Evolutionary conservation across 2,329 filamentous ascomycete genomes (phyloP).

Genomic region (Colletotrichum gigasporum): DNA sequence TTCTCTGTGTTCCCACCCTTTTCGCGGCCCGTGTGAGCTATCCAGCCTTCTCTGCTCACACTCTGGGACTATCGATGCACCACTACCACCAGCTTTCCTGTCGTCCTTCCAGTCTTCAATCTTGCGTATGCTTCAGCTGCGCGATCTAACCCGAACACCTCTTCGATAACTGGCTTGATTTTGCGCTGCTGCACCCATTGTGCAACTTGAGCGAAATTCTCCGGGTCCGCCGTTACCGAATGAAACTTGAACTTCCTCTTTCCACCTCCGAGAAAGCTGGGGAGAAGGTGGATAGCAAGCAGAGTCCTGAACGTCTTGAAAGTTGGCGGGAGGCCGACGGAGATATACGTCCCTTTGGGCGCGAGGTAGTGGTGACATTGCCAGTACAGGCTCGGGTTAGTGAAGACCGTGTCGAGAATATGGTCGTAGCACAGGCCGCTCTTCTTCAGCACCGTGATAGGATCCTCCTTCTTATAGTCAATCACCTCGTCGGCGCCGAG

Average conservation of each 20-base stretch:
- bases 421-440: conserved; percentile 34
- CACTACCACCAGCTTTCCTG: not conserved
- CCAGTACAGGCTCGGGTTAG: conserved; percentile 59
- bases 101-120: conserved; percentile 50
- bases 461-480: conserved; percentile 41
- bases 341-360: conserved; percentile 56
- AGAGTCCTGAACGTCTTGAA: conserved; percentile 36
- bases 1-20: no score
- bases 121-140: conserved; percentile 64
- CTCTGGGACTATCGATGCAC: not conserved
- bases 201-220: conserved; percentile 60
- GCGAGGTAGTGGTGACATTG: conserved; percentile 59
- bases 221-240: conserved; percentile 47
- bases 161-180: conserved; percentile 65
- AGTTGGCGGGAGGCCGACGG: conserved; percentile 54
- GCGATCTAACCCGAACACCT: conserved; percentile 64
- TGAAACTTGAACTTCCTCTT: conserved; percentile 53
- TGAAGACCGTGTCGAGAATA: conserved; percentile 39
- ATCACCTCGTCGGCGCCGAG: conserved; percentile 49
- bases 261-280: conserved; percentile 48
- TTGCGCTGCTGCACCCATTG: conserved; percentile 66
- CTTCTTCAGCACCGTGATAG: conserved; percentile 29
- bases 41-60: no score
- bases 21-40: no score
- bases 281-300: conserved; percentile 36